Conservation (phyloP, 208 protist species). For the Porcisia deanei region DNA sequence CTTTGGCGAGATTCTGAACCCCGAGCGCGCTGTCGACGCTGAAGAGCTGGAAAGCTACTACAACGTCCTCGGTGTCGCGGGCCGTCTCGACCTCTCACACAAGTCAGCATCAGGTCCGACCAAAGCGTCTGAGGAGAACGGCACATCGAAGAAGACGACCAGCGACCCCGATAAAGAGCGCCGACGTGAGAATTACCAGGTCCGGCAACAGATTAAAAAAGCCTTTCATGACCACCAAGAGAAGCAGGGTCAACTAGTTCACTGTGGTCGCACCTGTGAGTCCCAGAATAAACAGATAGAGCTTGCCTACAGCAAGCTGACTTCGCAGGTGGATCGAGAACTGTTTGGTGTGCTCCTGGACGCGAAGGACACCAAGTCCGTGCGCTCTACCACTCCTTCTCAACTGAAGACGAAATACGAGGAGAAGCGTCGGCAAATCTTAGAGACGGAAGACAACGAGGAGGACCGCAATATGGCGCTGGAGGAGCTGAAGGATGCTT, state of each 20-base stretch:
- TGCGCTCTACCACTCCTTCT: slow-evolving; percentile 40
- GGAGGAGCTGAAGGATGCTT: slow-evolving; percentile 85
- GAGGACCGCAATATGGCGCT: slow-evolving; percentile 82
- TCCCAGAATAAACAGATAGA: slow-evolving; percentile 80
- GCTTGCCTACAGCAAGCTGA: slow-evolving; percentile 76
- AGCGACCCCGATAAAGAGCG: slow-evolving; percentile 62
- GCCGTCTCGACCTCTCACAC: slow-evolving; percentile 35
- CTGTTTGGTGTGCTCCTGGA: slow-evolving; percentile 85
- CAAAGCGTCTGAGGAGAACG: not conserved
- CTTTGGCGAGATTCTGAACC: slow-evolving; percentile 58
- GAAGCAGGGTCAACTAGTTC: slow-evolving; percentile 73
- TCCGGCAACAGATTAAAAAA: slow-evolving; percentile 71
- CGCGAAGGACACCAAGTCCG: slow-evolving; percentile 72
- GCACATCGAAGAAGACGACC: not conserved
- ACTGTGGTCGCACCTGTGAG: slow-evolving; percentile 76
- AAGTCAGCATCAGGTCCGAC: slow-evolving; percentile 7
- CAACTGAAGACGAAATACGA: slow-evolving; percentile 80
- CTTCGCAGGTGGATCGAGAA: slow-evolving; percentile 85
- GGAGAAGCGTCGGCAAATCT: slow-evolving; percentile 62
- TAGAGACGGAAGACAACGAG: slow-evolving; percentile 64
- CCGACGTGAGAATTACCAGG: slow-evolving; percentile 73
- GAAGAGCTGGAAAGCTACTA: slow-evolving; percentile 76
- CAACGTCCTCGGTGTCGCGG: slow-evolving; percentile 65
- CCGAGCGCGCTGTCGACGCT: slow-evolving; percentile 18
- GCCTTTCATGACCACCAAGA: slow-evolving; percentile 69